Conservation (phyloP, 345 rosid genomes). For the Psidium guajava region DNA sequence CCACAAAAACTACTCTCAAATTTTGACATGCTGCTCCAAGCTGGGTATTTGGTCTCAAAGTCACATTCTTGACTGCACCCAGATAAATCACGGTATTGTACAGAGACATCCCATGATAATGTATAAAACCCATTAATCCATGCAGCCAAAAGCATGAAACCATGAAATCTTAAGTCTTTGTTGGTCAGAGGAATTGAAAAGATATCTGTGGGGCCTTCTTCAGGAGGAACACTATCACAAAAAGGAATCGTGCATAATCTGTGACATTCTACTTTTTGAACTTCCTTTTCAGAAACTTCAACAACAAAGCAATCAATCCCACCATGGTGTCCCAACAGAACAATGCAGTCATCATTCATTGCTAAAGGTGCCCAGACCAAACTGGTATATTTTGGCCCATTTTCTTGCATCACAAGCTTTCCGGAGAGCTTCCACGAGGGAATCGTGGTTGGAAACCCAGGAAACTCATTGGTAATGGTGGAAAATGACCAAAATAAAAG, state of each 20-base stretch:
- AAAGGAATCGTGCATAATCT: conserved; percentile 65
- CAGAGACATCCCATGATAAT: conserved; percentile 57
- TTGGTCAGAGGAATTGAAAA: conserved; percentile 43
- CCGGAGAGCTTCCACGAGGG: conserved; percentile 57
- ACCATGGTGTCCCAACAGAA: conserved; percentile 55
- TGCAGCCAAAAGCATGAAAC: conserved; percentile 58
- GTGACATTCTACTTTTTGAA: conserved; percentile 25
- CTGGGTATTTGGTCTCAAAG: conserved; percentile 25
- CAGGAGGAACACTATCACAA: conserved; percentile 20
- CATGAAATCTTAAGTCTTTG: conserved; percentile 31
- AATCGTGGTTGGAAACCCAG: conserved; percentile 30
- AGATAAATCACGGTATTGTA: conserved; percentile 36
- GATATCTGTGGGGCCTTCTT: conserved; percentile 53
- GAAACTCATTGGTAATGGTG: conserved; percentile 21
- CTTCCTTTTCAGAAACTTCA: conserved; percentile 23
- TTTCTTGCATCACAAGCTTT: conserved; percentile 30
- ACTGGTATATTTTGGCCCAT: conserved; percentile 46
- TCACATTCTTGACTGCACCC: conserved; percentile 34
- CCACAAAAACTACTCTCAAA: conserved; percentile 39
- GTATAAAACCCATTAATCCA: conserved; percentile 62
- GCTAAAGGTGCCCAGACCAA: conserved; percentile 73
- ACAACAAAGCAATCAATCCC: conserved; percentile 88
- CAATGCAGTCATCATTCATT: conserved; percentile 40
- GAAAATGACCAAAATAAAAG: conserved; percentile 62
- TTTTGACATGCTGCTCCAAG: conserved; percentile 18